Base-by-base conservation (phyloP, 2,329 filamentous ascomycete genomes). In the Ophiostoma ulmi region DNA sequence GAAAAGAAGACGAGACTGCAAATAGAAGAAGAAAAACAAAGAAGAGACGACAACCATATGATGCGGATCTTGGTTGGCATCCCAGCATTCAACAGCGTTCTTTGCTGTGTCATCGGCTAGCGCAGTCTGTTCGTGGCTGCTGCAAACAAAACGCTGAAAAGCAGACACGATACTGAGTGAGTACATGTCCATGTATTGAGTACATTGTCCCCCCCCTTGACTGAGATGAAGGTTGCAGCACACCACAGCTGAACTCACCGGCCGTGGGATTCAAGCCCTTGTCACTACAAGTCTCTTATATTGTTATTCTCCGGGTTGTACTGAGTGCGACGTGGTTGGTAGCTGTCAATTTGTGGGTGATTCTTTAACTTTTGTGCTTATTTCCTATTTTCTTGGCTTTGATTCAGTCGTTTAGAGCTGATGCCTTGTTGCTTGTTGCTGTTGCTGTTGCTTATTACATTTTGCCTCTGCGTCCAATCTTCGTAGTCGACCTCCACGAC, bases 241-340 rank as follows among this genome's bases (percentile, higher is more conserved):
- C 44, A 48, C 44, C 44, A 48, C 44, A 58, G 52, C 52, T 58
- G 52, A 58, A 26, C 52, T 58, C 52, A 58, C 52, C 52, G 52
- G 52, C 52, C n/a, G 20, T 58, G 52, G 52, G 52, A 58, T 58
- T 58, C 52, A 58, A 58, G 52, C 11, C n/a, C 52, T 58, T 58
- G 52, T 26, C 52, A 55, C 52, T 14, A 58, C 31, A 31, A 31
- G 31, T 58, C 44, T 48, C 17, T 44, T 17, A 14, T 44, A 44
- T 44, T 44, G 5, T n/a, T 48, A 48, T 58, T 58, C 52, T 58
- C 52, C 52, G 52, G 52, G 4, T 48, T 26, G 39, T 44, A 44
- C 31, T 31, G 31, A 31, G 31, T 31, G 20, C 14, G 14, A 48
- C 44, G 44, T 48, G 44, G 7, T 48, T 48, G 44, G 14, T 20